phyloP scores from a whole-genome alignment of 2,329 filamentous ascomycete genomes.

The Conoideocrella luteorostrata region DNA sequence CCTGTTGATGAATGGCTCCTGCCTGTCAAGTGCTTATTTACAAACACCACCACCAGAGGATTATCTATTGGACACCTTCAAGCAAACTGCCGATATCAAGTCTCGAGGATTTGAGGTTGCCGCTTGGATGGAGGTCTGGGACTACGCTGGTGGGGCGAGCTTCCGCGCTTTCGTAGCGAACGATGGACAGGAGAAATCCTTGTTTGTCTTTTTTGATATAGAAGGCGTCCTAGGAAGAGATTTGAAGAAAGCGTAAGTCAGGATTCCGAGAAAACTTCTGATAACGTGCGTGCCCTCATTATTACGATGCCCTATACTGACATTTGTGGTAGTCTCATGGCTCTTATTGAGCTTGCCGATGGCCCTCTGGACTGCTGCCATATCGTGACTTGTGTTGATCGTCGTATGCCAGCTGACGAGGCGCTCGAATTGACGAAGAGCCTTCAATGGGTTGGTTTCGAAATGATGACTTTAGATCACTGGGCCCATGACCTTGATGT shows the following conservation, averaged over 20 bases:
- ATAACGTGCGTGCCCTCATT: no score
- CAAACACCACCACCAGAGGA: conserved; percentile 50
- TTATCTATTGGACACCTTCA: conserved; percentile 31
- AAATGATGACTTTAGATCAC: conserved; percentile 69
- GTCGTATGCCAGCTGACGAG: conserved; percentile 55
- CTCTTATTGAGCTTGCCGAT: conserved; percentile 81
- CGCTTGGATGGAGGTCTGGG: conserved; percentile 73
- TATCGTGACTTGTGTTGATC: conserved; percentile 76
- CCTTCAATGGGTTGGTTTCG: conserved; percentile 90
- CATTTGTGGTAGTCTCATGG: conserved; percentile 87
- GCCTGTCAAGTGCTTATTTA: conserved; percentile 69
- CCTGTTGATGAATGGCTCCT: conserved; percentile 68
- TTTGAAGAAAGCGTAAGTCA: conserved; percentile 76
- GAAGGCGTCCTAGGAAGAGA: conserved; percentile 64
- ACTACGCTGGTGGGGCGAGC: conserved; percentile 75
- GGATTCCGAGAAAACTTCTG: no score
- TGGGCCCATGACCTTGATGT: conserved; percentile 62
- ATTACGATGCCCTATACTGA: no score
- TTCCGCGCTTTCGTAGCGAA: conserved; percentile 82
- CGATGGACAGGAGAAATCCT: conserved; percentile 60
- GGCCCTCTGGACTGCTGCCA: conserved; percentile 68
- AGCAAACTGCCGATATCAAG: conserved; percentile 19
- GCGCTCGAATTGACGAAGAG: conserved; percentile 67
- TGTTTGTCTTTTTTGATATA: conserved; percentile 83
- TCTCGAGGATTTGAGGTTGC: conserved; percentile 35